Evolutionary conservation across 108 stramenopile genomes (phyloP).

Genomic region (Skeletonema grethae): DNA sequence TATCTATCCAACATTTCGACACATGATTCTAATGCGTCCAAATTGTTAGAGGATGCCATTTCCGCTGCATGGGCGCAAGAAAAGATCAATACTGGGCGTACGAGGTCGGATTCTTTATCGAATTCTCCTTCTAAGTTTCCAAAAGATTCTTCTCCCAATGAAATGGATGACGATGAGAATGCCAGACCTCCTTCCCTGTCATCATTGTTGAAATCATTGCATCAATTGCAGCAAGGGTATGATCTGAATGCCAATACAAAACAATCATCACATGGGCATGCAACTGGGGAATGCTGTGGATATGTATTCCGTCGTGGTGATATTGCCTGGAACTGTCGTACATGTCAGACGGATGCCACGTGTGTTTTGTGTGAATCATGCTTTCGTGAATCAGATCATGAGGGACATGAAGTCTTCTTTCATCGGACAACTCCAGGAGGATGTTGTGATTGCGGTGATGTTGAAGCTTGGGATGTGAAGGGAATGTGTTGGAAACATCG

Average conservation of each 20-base stretch:
- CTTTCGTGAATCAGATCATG: constrained; percentile 89
- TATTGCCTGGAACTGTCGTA: constrained; percentile 98
- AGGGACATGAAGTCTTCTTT: constrained; percentile 97
- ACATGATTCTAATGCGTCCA: background rate
- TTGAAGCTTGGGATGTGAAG: constrained; percentile 91
- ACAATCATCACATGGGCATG: constrained; percentile 14
- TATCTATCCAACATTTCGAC: background rate
- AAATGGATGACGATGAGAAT: background rate
- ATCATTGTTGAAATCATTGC: constrained; percentile 5
- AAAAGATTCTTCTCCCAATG: constrained; percentile 9
- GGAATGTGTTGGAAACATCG: constrained; percentile 91
- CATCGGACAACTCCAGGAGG: constrained; percentile 96
- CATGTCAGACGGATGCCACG: constrained; percentile 95
- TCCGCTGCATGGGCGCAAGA: constrained; percentile 41
- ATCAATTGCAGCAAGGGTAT: constrained; percentile 2
- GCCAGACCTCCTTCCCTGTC: constrained; percentile 10
- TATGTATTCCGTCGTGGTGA: constrained; percentile 95
- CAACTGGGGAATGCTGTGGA: constrained; percentile 76
- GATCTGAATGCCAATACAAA: background rate
- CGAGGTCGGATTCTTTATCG: constrained; percentile 8
- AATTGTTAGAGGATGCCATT: constrained; percentile 27
- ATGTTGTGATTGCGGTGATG: constrained; percentile 99
- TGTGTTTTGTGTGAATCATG: constrained; percentile 97
- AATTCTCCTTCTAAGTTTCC: background rate
- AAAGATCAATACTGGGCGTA: constrained; percentile 37